These are phyloP conservation scores for Coemansia sp. DNA, from an alignment of 192 early-diverging fungal species.

Conservation along the genomic window DNA sequence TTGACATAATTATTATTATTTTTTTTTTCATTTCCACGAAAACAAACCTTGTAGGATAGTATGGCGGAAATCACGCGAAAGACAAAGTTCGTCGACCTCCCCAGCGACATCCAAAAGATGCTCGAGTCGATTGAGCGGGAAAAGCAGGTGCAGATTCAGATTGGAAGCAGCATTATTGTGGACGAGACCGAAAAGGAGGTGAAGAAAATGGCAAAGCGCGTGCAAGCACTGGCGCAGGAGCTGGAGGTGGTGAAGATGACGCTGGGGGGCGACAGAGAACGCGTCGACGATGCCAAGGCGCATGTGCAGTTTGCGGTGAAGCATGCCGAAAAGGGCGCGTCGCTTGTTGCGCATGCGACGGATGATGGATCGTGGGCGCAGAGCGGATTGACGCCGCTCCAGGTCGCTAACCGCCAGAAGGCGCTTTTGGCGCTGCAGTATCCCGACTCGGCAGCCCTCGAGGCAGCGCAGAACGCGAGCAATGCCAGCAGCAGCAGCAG, in stretches of 20 bases:
- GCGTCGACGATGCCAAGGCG: conserved; percentile 30
- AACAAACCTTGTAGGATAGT: too few species aligned
- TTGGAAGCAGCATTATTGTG: conserved; percentile 36
- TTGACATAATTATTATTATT: not conserved
- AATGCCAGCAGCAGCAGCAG: not conserved
- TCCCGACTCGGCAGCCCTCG: not conserved
- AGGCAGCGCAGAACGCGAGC: conserved; percentile 5
- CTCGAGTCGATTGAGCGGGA: conserved; percentile 38
- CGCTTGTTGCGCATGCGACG: conserved; percentile 38
- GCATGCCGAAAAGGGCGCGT: conserved; percentile 45
- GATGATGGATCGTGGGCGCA: conserved; percentile 46
- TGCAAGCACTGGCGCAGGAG: conserved; percentile 34
- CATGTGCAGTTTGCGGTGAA: conserved; percentile 41
- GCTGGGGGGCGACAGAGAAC: conserved; percentile 24
- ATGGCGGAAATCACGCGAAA: conserved; percentile 30
- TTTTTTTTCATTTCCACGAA: not conserved
- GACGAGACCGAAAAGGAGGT: conserved; percentile 38
- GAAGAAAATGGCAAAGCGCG: not conserved
- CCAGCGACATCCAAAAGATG: conserved; percentile 23
- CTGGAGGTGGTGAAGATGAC: conserved; percentile 43
- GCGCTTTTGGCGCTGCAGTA: conserved; percentile 27
- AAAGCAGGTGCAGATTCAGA: conserved; percentile 51
- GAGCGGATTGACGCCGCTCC: conserved; percentile 37
- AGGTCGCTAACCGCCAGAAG: conserved; percentile 38
- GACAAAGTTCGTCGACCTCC: conserved; percentile 45